phyloP scores from a whole-genome alignment of 2,329 filamentous ascomycete species.

The Metarhizium rileyi region DNA sequence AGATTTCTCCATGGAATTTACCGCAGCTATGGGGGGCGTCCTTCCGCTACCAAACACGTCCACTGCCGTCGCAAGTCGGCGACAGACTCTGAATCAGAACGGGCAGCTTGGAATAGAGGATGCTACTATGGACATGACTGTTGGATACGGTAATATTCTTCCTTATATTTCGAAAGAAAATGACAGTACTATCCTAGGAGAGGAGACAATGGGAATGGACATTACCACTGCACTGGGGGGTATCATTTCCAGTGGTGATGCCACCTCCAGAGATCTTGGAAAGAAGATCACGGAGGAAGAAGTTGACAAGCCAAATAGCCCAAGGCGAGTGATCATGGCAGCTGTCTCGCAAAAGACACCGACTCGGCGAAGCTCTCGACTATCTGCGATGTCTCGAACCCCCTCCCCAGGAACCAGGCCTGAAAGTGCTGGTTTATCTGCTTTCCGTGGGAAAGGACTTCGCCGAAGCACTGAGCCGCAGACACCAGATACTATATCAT shows the following conservation, averaged over 20 bases:
- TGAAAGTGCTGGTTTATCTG: conserved; percentile 46
- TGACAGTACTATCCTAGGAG: conserved; percentile 21
- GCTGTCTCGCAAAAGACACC: conserved; percentile 15
- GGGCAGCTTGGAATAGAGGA: conserved; percentile 21
- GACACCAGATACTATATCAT: conserved; percentile 15
- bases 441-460: conserved; percentile 38
- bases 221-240: conserved; percentile 55
- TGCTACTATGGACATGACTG: conserved; percentile 45
- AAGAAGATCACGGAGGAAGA: conserved; percentile 52
- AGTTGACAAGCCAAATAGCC: conserved; percentile 36
- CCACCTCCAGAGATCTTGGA: conserved; percentile 26
- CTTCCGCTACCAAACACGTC: conserved; percentile 25
- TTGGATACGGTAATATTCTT: conserved; percentile 46
- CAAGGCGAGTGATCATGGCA: conserved; percentile 26
- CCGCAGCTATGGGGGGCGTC: conserved; percentile 52
- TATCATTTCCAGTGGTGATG: conserved; percentile 39
- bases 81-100: conserved; percentile 20
- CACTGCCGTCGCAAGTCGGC: conserved; percentile 13
- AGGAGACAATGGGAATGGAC: conserved; percentile 52
- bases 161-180: conserved; percentile 10
- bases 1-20: conserved; percentile 74
- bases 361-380: conserved; percentile 10
- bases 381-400: conserved; percentile 16
- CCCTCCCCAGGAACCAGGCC: conserved; percentile 21
- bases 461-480: conserved; percentile 35